Base-by-base conservation (phyloP, 345 rosid genomes). In the Gynandropsis gynandra region DNA sequence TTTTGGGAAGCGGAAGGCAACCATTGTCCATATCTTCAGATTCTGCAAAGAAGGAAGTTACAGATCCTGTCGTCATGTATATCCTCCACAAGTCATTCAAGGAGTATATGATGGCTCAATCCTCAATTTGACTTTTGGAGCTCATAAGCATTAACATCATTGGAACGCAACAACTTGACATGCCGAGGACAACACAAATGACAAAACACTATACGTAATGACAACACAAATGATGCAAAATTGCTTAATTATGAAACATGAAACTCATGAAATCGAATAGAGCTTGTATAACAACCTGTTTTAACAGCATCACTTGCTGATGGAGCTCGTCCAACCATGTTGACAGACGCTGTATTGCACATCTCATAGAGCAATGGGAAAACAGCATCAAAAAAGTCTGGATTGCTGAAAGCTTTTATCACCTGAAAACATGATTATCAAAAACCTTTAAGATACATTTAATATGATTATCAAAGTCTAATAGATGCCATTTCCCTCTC, bases 351-450 rank as follows among this genome's bases (percentile, higher is more conserved):
- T 5, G 85, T 71, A 57, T 44, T 72, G 74, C 80, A 80, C 80
- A 87, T 74, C 47, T 70, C 96, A 65, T 69, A 67, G 50, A 90
- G 58, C 61, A 70, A 48, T 10, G 98, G 96, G 57, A 90, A 90
- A 69, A 73, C 78, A 44, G 66, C 21, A 62, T 56, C 66, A 64
- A 87, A 87, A 74, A 87, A 83, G 63, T 83, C 88, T 16, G 87
- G 89, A 63, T 69, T 47, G 15, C 70, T 80, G 60, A 83, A 90
- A 50, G 95, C 83, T 80, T 77, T 68, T 68, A 83, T 74, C 54
- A 90, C 85, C 97, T 89, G 74, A 67, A 16, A 43, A 44, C 50
- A 59, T 10, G 47, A 9, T 4, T 16, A 59, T 14, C 40, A 66
- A 41, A 53, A 47, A 21, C 40, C 13, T 59, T 46, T 47, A 9